Evolutionary conservation across 1,284 basidiomycete genomes (phyloP).

Genomic region (Malassezia furfur): DNA sequence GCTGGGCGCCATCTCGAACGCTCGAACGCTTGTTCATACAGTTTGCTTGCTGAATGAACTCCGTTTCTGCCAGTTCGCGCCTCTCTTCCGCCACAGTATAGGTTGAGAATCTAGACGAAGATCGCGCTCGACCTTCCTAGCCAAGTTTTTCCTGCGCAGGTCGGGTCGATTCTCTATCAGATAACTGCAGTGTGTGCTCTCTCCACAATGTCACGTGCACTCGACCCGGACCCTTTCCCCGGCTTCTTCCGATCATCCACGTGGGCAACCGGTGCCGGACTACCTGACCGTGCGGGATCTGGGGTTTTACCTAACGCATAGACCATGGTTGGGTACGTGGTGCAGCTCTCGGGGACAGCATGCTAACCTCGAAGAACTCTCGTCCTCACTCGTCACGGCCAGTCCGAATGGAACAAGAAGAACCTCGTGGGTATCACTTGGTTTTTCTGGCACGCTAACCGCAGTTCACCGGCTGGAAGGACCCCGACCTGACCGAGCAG

Average conservation of each 20-base stretch:
- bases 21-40: too few species aligned
- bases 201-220: background rate
- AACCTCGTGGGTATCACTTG: slow-evolving; percentile 27
- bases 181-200: background rate
- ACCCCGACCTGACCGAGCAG: slow-evolving; percentile 45
- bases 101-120: too few species aligned
- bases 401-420: slow-evolving; percentile 49
- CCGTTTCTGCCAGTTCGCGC: too few species aligned
- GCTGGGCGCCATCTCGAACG: background rate
- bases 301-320: background rate
- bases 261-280: background rate
- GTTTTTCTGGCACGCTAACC: background rate
- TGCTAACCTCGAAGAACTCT: slow-evolving; percentile 27
- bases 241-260: background rate
- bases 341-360: background rate
- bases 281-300: too few species aligned
- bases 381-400: slow-evolving; percentile 47
- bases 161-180: background rate
- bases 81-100: too few species aligned
- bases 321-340: slow-evolving; percentile 18
- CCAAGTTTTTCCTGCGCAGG: too few species aligned
- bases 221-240: background rate
- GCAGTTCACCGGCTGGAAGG: slow-evolving; percentile 48
- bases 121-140: too few species aligned
- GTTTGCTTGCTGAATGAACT: too few species aligned